A percentile compares a stretch with the other conserved stretches of the same genome.
Evolutionary conservation across 2,329 filamentous ascomycete species (phyloP).

Genomic region (Mollisia scopiformis): DNA sequence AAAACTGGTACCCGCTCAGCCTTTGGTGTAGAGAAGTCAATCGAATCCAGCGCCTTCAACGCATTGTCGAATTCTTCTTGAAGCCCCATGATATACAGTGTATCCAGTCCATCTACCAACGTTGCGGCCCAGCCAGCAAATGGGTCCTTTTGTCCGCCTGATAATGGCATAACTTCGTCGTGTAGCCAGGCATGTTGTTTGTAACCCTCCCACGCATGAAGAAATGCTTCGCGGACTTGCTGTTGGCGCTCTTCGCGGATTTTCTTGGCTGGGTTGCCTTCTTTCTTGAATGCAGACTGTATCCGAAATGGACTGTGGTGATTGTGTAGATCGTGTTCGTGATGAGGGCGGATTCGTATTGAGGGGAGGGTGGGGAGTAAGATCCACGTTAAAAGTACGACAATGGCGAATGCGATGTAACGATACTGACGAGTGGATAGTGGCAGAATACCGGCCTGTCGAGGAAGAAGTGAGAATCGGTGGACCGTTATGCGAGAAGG

Average conservation of each 20-base stretch:
- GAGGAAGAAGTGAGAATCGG: too few relatives aligned
- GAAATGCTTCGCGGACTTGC: conserved; percentile 73
- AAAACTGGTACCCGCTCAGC: conserved; percentile 75
- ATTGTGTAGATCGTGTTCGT: too few relatives aligned
- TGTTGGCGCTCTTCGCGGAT: conserved; percentile 67
- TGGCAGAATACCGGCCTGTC: too few relatives aligned
- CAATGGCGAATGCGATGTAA: too few relatives aligned
- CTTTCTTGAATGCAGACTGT: too few relatives aligned
- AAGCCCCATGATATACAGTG: conserved; percentile 84
- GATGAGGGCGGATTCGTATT: too few relatives aligned
- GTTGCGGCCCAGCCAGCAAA: conserved; percentile 94
- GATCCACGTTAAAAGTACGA: too few relatives aligned
- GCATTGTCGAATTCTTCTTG: conserved; percentile 80
- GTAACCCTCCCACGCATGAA: conserved; percentile 83
- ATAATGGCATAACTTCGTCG: conserved; percentile 81
- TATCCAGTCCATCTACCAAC: conserved; percentile 80
- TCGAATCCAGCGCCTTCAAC: conserved; percentile 66
- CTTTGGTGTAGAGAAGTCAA: conserved; percentile 87
- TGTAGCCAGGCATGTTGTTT: conserved; percentile 79
- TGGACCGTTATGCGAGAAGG: too few relatives aligned
- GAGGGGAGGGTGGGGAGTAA: too few relatives aligned
- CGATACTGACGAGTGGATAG: too few relatives aligned
- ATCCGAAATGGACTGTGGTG: too few relatives aligned
- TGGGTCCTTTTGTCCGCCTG: conserved; percentile 69
- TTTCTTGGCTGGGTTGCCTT: too few relatives aligned